phyloP scores from a whole-genome alignment of 2,329 filamentous ascomycete species.

The Fusarium haematococcum region DNA sequence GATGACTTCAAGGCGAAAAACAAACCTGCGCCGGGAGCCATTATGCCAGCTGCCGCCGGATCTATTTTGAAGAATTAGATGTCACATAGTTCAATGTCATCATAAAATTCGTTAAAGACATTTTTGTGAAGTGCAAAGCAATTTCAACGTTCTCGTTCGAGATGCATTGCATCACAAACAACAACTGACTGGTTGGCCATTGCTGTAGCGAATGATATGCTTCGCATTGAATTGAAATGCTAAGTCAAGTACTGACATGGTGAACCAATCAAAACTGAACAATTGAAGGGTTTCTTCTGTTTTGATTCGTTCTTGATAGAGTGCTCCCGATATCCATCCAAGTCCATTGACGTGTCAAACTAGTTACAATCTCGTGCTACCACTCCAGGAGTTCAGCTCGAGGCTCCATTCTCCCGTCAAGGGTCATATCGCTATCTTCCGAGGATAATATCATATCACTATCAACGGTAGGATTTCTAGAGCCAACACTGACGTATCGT shows the following conservation, averaged over 20 bases:
- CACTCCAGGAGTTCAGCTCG: background rate
- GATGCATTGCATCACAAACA: background rate
- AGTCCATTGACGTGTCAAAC: background rate
- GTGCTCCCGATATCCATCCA: background rate
- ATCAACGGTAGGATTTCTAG: background rate
- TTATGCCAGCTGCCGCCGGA: constrained; percentile 62
- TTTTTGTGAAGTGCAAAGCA: background rate
- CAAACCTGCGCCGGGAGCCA: constrained; percentile 65
- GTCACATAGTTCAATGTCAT: too few relatives aligned
- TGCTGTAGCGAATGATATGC: background rate
- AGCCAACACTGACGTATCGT: background rate
- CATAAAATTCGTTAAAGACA: background rate
- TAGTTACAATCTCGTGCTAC: background rate
- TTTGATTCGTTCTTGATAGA: background rate
- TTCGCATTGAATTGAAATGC: background rate
- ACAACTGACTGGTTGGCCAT: background rate
- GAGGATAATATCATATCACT: background rate
- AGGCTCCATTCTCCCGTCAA: background rate
- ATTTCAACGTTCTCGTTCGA: background rate
- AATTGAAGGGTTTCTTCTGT: background rate
- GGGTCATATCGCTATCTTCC: background rate
- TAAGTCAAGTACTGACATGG: background rate
- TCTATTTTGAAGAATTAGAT: background rate
- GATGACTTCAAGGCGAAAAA: constrained; percentile 80
- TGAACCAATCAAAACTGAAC: background rate